phyloP scores from a whole-genome alignment of 2,329 filamentous ascomycete species.

The Drechslerella stenobrocha region DNA sequence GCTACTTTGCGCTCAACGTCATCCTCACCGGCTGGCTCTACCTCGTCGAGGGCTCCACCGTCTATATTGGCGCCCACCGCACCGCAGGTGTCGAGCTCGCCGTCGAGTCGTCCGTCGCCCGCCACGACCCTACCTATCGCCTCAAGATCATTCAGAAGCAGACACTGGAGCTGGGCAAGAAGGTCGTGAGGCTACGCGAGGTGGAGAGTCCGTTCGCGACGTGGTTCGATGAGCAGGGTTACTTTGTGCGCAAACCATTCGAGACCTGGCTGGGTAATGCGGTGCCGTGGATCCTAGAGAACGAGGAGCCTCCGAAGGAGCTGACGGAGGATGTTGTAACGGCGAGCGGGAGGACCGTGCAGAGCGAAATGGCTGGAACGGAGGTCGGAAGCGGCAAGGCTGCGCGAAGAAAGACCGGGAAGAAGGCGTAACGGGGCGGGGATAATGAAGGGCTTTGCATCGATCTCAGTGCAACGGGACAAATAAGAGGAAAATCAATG shows the following conservation, averaged over 20 bases:
- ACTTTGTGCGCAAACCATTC: constrained; percentile 74
- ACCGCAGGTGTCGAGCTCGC: constrained; percentile 67
- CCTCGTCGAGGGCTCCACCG: constrained; percentile 75
- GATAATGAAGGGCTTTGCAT: too few relatives aligned
- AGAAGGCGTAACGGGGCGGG: constrained; percentile 23
- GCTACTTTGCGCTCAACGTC: constrained; percentile 79
- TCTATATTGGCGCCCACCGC: constrained; percentile 75
- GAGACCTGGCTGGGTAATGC: constrained; percentile 74
- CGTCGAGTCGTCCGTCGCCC: constrained; percentile 72
- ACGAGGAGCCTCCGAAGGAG: constrained; percentile 35
- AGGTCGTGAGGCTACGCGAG: constrained; percentile 57
- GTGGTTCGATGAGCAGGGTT: constrained; percentile 75
- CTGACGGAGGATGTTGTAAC: constrained; percentile 23
- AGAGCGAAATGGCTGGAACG: constrained; percentile 14
- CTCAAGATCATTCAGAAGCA: constrained; percentile 65
- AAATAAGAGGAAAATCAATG: too few relatives aligned
- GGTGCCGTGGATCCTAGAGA: constrained; percentile 58
- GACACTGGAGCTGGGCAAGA: constrained; percentile 54
- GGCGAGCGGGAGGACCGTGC: constrained; percentile 25
- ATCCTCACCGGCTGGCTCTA: constrained; percentile 81
- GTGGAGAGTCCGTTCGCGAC: constrained; percentile 69
- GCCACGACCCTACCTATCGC: constrained; percentile 79
- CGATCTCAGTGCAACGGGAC: too few relatives aligned
- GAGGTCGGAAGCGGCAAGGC: constrained; percentile 36
- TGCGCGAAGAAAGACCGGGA: constrained; percentile 32